Base-by-base conservation (phyloP, 2,329 filamentous ascomycete genomes). In the Aureobasidium sp. region DNA sequence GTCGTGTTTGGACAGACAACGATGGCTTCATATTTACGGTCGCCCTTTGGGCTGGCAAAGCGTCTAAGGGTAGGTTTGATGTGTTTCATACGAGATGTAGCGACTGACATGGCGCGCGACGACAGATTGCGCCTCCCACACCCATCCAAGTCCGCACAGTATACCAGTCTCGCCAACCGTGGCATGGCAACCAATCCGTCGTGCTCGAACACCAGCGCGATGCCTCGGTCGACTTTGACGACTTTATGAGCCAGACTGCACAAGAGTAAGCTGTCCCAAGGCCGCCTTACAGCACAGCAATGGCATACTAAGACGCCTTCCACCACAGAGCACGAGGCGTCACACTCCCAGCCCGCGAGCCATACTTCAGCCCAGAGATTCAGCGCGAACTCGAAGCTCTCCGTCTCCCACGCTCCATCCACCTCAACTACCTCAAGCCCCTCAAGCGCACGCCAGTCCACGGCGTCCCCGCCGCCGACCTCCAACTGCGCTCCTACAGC, bases 401-500 rank as follows among this genome's bases (percentile, higher is more conserved):
- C 62, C 87, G 90, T 66, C 79, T 89, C 42, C 92, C 92, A 41
- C 85, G 90, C 69, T 84, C 87, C 65, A 85, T 97, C 34, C 89
- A 95, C 78, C 90, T 93, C 41, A 80, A 95, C 48, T 94, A 96
- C 76, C 83, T 97, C 55, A 85, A 87, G 65, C 93, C 94, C 17
- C 81, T 97, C 57, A 90, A 89, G 69, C 87, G 89, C 65, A 79
- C 85, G 71, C 81, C 89, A 49, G 76, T 87, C 70, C 87, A 90
- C 72, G 90, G 90, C 57, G 84, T 96, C 39, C 91, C 91, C 14
- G 86, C 89, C 12, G 96, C 91, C 78, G 88, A 97, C 74, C 86
- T 99, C 37, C 94, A 99, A 74, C 79, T 99, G 53, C 90, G 94
- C 68, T 96, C 93, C 37, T 99, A 90, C 81, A 91, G 84, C 70